Evolutionary conservation across 2,329 filamentous ascomycete genomes (phyloP), one percentile per base, ranked within the genome.

Genomic region (Phyllosticta capitalensis): DNA sequence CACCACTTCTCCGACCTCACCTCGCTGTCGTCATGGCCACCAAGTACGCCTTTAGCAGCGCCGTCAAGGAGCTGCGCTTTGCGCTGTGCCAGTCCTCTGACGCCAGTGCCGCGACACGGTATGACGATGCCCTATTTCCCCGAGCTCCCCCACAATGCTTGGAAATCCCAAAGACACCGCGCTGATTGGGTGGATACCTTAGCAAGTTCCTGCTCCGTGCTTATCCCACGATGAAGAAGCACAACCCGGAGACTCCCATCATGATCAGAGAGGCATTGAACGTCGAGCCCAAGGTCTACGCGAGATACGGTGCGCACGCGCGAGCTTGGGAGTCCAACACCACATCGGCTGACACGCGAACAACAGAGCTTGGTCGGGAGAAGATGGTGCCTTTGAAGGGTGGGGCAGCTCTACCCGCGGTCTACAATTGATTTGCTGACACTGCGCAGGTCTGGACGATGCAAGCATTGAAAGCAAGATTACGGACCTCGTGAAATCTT

Each of bases 221-320:
- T 66, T 99, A 99, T 76, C 94, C 94, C 53, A 94, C 89, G 62
- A 97, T 99, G 92, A 99, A 99, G 85, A 95, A 95, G 82, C 89
- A 92, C 82, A 99, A 99, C 80, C 94, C 94, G 60, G 80, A 89
- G 75, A 92, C 83, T 54, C 94, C 94, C 58, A 97, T 99, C 76
- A 81, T 99, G 80, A 86, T 99, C 70, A 89, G 94, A 72, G 94
- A 97, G 80, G 94, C 92, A 57, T 79, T 84, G 67, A 90, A 89
- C 70, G 90, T 89, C 58, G 79, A 88, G 72, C 92, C 94, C 64
- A 88, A 85, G 75, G 84, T 99, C 64, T 97, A 88, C 76, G 92
- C 92, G 67, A 83, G 94, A 85, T 99, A 95, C 73, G 92, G 90
- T 95, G 75, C 69, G 84, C 66, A 54, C 21, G 48, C 57, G 10